Conservation (phyloP, 768 basidiomycete species). For the Boletus vinaceobasis region DNA sequence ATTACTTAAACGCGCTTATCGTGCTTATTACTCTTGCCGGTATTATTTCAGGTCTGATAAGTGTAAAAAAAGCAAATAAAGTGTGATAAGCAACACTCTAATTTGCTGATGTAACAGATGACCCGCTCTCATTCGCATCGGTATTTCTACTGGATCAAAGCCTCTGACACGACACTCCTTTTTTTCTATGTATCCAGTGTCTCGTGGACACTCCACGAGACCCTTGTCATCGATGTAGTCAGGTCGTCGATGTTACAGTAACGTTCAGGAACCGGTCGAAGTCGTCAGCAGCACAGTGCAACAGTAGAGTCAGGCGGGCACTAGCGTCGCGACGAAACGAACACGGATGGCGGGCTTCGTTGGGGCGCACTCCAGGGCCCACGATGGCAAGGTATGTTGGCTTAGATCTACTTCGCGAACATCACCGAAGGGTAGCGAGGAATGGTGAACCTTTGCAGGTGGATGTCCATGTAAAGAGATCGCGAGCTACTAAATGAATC, state of each 20-base stretch:
- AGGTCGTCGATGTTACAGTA: conserved; percentile 86
- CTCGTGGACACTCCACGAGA: conserved; percentile 82
- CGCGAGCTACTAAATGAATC: conserved; percentile 65
- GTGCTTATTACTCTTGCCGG: too few relatives aligned
- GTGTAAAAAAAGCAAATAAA: too few relatives aligned
- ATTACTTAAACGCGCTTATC: too few relatives aligned
- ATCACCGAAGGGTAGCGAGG: conserved; percentile 99
- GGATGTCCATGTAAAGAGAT: conserved; percentile 96
- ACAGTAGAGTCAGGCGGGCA: conserved; percentile 86
- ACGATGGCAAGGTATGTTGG: conserved; percentile 91
- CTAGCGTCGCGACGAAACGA: conserved; percentile 91
- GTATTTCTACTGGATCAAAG: too few relatives aligned
- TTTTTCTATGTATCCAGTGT: conserved; percentile 81
- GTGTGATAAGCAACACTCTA: too few relatives aligned
- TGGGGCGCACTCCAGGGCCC: conserved; percentile 83
- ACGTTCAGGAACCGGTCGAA: conserved; percentile 81
- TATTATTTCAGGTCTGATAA: too few relatives aligned
- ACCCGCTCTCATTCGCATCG: too few relatives aligned
- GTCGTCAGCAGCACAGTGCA: conserved; percentile 85
- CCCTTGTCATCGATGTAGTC: conserved; percentile 77
- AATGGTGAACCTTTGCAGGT: conserved; percentile 91
- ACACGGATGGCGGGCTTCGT: conserved; percentile 86
- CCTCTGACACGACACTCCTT: too few relatives aligned
- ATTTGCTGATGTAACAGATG: too few relatives aligned
- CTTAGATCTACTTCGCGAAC: conserved; percentile 99